Evolutionary conservation across 768 basidiomycete genomes (phyloP).

Genomic region (Pholiota conissans): DNA sequence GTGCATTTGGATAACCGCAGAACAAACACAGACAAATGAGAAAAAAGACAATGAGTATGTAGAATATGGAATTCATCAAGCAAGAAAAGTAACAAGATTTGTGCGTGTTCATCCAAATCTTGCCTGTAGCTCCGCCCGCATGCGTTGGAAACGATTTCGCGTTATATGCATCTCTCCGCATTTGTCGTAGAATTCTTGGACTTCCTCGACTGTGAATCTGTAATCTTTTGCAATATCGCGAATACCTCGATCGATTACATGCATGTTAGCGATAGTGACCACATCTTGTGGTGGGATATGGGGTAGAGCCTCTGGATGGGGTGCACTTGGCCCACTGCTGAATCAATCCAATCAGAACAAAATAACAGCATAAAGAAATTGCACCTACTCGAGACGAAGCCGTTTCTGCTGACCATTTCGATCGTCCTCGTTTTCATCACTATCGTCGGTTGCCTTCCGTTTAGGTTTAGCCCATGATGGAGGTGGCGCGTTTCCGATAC

Average conservation of each 20-base stretch:
- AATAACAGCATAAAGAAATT: neutral
- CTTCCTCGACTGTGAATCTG: conserved; percentile 74
- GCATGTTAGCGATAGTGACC: conserved; percentile 43
- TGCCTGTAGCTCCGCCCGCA: conserved; percentile 53
- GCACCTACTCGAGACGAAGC: conserved; percentile 39
- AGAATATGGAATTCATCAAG: neutral
- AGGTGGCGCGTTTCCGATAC: conserved; percentile 59
- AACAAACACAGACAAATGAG: neutral
- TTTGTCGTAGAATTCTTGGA: conserved; percentile 75
- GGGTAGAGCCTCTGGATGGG: conserved; percentile 9
- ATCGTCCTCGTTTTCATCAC: conserved; percentile 20
- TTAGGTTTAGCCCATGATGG: conserved; percentile 75
- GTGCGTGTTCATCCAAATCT: conserved; percentile 34
- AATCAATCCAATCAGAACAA: no score
- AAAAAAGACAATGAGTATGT: neutral
- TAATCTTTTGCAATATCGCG: conserved; percentile 66
- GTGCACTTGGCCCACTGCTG: neutral
- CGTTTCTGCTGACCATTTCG: conserved; percentile 34
- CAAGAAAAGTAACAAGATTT: neutral
- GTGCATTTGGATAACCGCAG: neutral
- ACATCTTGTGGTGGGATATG: conserved; percentile 31
- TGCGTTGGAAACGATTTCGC: conserved; percentile 60
- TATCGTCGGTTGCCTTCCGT: conserved; percentile 44
- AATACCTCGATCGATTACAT: conserved; percentile 68
- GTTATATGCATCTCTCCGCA: conserved; percentile 73